A percentile compares a stretch with the other conserved stretches of the same genome.
Evolutionary conservation across 2,329 filamentous ascomycete species (phyloP).

Genomic region (Penicillium sp.): DNA sequence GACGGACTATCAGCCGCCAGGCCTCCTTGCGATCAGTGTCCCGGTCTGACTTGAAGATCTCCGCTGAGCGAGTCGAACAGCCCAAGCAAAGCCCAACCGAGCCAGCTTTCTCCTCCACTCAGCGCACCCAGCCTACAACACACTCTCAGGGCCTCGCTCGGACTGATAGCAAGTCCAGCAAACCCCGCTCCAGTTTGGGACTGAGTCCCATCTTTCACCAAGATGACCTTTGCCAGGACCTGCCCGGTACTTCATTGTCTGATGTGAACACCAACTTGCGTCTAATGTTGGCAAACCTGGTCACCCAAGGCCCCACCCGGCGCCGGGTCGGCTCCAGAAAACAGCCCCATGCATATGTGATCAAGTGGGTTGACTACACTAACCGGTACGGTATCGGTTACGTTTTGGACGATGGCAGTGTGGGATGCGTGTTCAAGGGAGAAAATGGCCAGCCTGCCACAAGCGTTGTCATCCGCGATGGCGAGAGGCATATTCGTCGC

Average conservation of each 20-base stretch:
- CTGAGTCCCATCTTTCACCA: slow-evolving; percentile 40
- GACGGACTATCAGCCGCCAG: slow-evolving; percentile 10
- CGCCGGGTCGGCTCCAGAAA: slow-evolving; percentile 32
- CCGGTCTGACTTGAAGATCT: slow-evolving; percentile 12
- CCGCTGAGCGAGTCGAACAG: slow-evolving; percentile 11
- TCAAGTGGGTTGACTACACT: slow-evolving; percentile 57
- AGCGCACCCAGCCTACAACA: slow-evolving; percentile 15
- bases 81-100: slow-evolving; percentile 16
- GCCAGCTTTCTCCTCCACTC: slow-evolving; percentile 7
- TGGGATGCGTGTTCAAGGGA: slow-evolving; percentile 53
- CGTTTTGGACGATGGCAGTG: slow-evolving; percentile 52
- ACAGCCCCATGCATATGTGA: slow-evolving; percentile 48
- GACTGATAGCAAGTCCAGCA: slow-evolving; percentile 33
- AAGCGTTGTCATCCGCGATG: slow-evolving; percentile 49
- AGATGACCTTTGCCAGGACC: slow-evolving; percentile 38
- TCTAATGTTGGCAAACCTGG: slow-evolving; percentile 40
- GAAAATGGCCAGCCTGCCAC: slow-evolving; percentile 47
- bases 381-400: slow-evolving; percentile 55
- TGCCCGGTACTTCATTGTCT: slow-evolving; percentile 41
- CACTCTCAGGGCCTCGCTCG: slow-evolving; percentile 23
- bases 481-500: slow-evolving; percentile 48
- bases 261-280: slow-evolving; percentile 44
- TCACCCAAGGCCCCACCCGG: slow-evolving; percentile 33
- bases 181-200: slow-evolving; percentile 40
- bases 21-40: slow-evolving; percentile 20